phyloP scores from a whole-genome alignment of 2,329 filamentous ascomycete species.

The Aspergillus tanneri region DNA sequence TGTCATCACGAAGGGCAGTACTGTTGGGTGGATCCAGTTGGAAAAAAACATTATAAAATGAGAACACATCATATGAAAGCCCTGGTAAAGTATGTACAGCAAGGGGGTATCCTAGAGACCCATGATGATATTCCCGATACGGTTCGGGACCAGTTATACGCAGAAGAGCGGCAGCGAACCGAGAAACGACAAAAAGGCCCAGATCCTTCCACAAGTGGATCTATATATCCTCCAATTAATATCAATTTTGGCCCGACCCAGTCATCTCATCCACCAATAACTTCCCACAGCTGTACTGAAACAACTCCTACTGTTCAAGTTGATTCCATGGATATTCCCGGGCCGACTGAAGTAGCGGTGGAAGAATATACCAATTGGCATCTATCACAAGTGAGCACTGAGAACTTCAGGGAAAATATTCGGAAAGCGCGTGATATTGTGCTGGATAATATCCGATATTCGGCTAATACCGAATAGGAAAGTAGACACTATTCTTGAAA shows the following conservation, averaged over 20 bases:
- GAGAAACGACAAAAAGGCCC: slow-evolving; percentile 19
- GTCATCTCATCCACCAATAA: slow-evolving; percentile 13
- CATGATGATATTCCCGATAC: slow-evolving; percentile 8
- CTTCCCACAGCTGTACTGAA: not conserved
- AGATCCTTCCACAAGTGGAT: slow-evolving; percentile 15
- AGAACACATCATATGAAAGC: slow-evolving; percentile 14
- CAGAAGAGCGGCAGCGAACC: slow-evolving; percentile 18
- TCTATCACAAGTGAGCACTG: slow-evolving; percentile 12
- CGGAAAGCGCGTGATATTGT: slow-evolving; percentile 17
- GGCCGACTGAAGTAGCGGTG: slow-evolving; percentile 15
- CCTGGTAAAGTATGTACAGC: slow-evolving; percentile 16
- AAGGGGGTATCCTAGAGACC: slow-evolving; percentile 7
- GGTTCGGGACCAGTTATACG: slow-evolving; percentile 8
- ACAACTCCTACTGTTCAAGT: not conserved
- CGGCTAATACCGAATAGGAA: too few relatives aligned
- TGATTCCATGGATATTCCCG: slow-evolving; percentile 3
- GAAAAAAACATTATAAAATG: slow-evolving; percentile 37
- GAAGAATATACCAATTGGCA: slow-evolving; percentile 19
- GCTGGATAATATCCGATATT: too few relatives aligned
- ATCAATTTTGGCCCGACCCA: slow-evolving; percentile 30
- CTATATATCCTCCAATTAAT: slow-evolving; percentile 25
- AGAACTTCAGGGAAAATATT: slow-evolving; percentile 15
- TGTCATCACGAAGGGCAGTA: slow-evolving; percentile 29
- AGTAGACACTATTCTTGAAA: too few relatives aligned
- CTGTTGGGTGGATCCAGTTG: slow-evolving; percentile 35